Evolutionary conservation across 179 eudicot genomes (phyloP).

Genomic region (Patellifolia procumbens): DNA sequence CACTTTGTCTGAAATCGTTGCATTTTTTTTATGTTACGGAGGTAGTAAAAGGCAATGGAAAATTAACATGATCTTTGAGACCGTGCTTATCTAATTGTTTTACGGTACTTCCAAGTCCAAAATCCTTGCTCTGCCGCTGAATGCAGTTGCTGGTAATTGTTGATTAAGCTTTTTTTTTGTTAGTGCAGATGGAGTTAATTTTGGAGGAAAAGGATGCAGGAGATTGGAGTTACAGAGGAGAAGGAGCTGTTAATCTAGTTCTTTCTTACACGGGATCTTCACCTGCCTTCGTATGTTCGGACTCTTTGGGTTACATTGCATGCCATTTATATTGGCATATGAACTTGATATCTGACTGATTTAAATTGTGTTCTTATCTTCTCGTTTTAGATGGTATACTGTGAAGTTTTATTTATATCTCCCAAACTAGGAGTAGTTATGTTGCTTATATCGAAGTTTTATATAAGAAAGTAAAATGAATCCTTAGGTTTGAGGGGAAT

Average conservation of each 20-base stretch:
- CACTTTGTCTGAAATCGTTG: no score
- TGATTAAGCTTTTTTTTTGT: neutral
- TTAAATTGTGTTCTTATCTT: no score
- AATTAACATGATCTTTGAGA: no score
- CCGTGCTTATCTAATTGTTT: no score
- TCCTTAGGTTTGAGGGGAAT: no score
- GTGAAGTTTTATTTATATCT: neutral
- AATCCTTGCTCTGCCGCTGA: neutral
- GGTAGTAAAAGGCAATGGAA: no score
- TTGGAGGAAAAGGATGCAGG: conserved; percentile 65
- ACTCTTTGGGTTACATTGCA: conserved; percentile 4
- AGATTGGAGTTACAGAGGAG: conserved; percentile 91
- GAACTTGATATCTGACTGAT: neutral
- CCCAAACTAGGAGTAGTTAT: neutral
- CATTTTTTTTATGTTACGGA: no score
- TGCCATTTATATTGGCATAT: neutral
- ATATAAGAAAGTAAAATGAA: no score
- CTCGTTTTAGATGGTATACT: no score
- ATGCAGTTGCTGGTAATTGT: neutral
- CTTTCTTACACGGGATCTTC: conserved; percentile 76
- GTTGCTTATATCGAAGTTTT: neutral
- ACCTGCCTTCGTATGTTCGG: conserved; percentile 59
- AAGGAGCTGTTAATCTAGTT: conserved; percentile 96
- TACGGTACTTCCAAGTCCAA: no score
- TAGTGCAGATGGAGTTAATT: conserved; percentile 50